Evolutionary conservation across 345 rosid genomes (phyloP), one percentile per base, ranked within the genome.

Genomic region (Brassica cretica): DNA sequence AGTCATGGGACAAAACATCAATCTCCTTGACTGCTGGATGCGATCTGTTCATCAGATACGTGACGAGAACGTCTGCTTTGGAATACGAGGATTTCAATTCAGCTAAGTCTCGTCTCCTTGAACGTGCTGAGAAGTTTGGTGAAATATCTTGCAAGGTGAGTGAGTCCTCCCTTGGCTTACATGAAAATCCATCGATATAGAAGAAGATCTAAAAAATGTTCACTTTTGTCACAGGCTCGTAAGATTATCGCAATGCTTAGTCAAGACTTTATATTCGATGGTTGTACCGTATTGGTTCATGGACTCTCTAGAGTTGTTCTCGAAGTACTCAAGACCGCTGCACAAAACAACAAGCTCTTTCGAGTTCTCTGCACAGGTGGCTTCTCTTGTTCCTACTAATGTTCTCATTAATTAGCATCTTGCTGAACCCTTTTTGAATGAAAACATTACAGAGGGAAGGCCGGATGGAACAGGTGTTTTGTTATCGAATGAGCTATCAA

Each of bases 61-160:
- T 92, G 11, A 91, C 95, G 74, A 88, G 97, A 81, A 92, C 97
- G 6, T 88, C 95, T 15, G 97, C 97, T 32, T 88, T 94, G 73
- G 98, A 92, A 74, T 94, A 91, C 11, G 97, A 94, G 71, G 97
- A 94, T 74, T 94, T 94, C 65, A 87, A 89, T 86, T 92, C 98
- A 8, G 98, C 97, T 4, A 94, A 83, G 83, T 88, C 90, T 79
- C 90, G 98, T 29, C 84, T 94, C 80, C 88, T 94, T 69, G 98
- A 94, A 81, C 95, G 98, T 73, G 98, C 97, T 1, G 97, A 94
- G 88, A 94, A 92, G 75, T 94, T 94, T 84, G 97, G 97, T 9
- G 98, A 91, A 75, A 94, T 94, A 73, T 94, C 98, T 76, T 82
- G 76, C 76, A 92, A 92, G 95, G 55, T 27, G 0, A 0, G 30